Evolutionary conservation across 257 asterid genomes (phyloP).

Genomic region (Fraxinus excelsior): DNA sequence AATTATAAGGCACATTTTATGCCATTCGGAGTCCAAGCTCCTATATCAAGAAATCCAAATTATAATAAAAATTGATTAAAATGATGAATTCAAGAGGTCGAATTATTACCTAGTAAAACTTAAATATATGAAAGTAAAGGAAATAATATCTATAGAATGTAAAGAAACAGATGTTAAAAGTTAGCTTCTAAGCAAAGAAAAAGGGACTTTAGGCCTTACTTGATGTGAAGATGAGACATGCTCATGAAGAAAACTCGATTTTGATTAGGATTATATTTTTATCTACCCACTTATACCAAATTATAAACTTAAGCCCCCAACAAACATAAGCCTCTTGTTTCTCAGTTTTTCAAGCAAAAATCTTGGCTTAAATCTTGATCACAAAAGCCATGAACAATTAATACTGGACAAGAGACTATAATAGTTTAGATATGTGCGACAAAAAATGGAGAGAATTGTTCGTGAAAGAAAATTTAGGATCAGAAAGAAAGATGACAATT

Average conservation of each 20-base stretch:
- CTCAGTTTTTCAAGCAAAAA: constrained; percentile 70
- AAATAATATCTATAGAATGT: not conserved
- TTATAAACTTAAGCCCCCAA: constrained; percentile 93
- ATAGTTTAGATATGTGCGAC: not conserved
- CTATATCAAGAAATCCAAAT: no score
- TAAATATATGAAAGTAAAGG: not conserved
- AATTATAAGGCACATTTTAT: no score
- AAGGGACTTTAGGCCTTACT: constrained; percentile 36
- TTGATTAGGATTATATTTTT: constrained; percentile 48
- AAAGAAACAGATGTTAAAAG: not conserved
- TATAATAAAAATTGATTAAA: no score
- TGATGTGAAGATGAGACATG: constrained; percentile 96
- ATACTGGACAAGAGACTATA: not conserved
- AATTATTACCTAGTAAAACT: no score
- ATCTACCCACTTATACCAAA: constrained; percentile 80
- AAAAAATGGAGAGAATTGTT: not conserved
- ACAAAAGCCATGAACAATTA: not conserved
- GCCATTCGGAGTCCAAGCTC: no score
- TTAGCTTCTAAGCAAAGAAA: constrained; percentile 9
- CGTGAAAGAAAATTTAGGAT: not conserved
- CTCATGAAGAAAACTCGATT: constrained; percentile 82
- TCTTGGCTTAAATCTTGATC: constrained; percentile 59
- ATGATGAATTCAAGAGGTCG: no score
- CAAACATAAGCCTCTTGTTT: constrained; percentile 88
- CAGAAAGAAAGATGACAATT: not conserved